Conservation (phyloP, 495 filamentous ascomycete species). For the Entonaema liquescens region DNA sequence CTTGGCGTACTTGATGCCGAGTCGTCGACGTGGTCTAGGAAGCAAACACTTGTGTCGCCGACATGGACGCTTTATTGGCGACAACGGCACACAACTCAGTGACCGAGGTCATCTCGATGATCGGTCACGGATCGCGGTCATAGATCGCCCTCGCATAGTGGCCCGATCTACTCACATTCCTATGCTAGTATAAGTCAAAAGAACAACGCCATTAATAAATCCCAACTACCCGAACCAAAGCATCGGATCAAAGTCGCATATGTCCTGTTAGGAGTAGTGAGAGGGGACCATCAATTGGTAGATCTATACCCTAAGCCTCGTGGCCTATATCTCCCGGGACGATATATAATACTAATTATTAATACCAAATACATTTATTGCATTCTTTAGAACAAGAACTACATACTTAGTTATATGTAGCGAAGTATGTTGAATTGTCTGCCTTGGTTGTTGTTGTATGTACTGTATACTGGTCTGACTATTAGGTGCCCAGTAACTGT, state of each 20-base stretch:
- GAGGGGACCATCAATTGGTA: not conserved
- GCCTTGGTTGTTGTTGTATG: not conserved
- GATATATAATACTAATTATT: not conserved
- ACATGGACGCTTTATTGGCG: constrained; percentile 12
- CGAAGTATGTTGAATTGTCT: not conserved
- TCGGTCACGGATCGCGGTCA: not conserved
- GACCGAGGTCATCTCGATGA: not conserved
- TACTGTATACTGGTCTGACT: not conserved
- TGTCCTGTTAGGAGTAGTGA: not conserved
- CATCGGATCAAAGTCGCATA: not conserved
- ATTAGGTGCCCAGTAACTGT: not conserved
- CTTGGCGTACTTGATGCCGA: constrained; percentile 8
- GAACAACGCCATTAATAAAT: not conserved
- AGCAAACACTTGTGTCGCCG: constrained; percentile 27
- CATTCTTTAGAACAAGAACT: no score
- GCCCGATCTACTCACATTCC: not conserved
- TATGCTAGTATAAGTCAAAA: not conserved
- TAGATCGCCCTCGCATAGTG: not conserved
- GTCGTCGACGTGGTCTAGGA: constrained; percentile 13
- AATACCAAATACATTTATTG: not conserved
- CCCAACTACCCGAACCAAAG: not conserved
- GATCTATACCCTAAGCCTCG: not conserved
- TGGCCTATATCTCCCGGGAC: not conserved
- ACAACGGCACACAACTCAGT: not conserved
- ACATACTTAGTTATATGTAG: not conserved